Evolutionary conservation across 306 rosid species (phyloP), one percentile per base, ranked within the genome.

Genomic region (Elaeagnus macrophylla): DNA sequence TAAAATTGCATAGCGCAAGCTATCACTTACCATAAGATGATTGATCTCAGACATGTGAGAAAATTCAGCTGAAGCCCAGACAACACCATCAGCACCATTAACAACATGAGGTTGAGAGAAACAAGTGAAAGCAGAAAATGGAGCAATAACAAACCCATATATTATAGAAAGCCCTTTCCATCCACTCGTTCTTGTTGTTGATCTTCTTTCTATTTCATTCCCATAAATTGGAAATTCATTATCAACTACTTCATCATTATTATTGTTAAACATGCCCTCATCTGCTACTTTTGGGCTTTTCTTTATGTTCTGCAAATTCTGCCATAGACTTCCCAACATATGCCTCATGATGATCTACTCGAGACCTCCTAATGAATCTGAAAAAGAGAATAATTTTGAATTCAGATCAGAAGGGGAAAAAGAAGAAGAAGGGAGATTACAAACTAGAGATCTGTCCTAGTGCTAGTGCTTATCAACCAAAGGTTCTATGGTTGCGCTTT

Each of bases 1-100:
- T 76, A 91, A 82, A 67, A 91, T 86, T 59, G 97, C 97, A 73
- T 86, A 91, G 61, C 97, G 88, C 96, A 86, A 86, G 80, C 97
- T 79, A 6, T 91, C 97, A 68, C 72, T 86, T 9, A 86, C 97
- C 96, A 91, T 86, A 10, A 91, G 87, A 65, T 91, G 86, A 67
- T 91, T 91, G 66, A 85, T 80, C 39, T 91, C 95, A 35, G 97
- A 83, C 5, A 72, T 66, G 52, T 81, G 89, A 1, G 83, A 61
- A 35, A 79, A 80, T 20, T 86, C 85, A 44, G 74, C 79, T 35
- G 77, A 76, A 1, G 77, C 79, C 89, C 89, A 91, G 20, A 76
- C 73, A 25, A 25, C 4, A 60, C 85, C 95, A 59, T 90, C 95
- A 57, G 73, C 61, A 0, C 79, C 86, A 67, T 73, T 68, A 54